Percentiles rank a stretch among this genome's conserved stretches.
phyloP scores from a whole-genome alignment of 176 grass and related monocot genomes.

The Bothriochloa decipiens region DNA sequence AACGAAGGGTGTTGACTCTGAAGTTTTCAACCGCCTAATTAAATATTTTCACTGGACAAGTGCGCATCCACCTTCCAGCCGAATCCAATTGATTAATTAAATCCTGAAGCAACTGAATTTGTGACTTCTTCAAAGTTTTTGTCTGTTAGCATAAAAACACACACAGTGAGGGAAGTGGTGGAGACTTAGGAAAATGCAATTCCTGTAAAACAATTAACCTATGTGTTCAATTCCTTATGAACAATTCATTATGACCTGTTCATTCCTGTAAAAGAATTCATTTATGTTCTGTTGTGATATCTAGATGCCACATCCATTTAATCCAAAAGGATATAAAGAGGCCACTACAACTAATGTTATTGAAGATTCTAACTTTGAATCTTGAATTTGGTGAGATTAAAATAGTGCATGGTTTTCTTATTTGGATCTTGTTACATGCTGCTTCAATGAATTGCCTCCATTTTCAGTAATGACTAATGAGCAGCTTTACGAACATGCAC shows the following conservation, averaged over 20 bases:
- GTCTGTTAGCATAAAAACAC: background rate
- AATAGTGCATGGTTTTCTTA: background rate
- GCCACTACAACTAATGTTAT: background rate
- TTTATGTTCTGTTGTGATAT: background rate
- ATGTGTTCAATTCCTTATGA: background rate
- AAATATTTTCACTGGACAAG: background rate
- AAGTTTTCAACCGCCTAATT: background rate
- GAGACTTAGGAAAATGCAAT: background rate
- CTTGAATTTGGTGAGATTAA: background rate
- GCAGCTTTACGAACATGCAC: background rate
- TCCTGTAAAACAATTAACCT: background rate
- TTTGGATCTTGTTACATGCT: background rate
- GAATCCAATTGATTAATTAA: background rate
- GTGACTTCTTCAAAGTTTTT: background rate
- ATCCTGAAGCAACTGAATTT: background rate
- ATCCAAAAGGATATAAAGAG: background rate
- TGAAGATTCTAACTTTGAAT: background rate
- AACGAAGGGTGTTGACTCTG: background rate
- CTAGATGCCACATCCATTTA: background rate
- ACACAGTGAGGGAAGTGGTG: background rate
- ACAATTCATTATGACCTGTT: background rate
- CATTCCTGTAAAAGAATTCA: background rate
- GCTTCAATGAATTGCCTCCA: background rate
- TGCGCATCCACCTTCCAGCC: background rate
- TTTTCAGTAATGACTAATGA: constrained; percentile 11